These are phyloP conservation scores for Leersia perrieri DNA, from an alignment of 176 grass and related monocot genomes.

Conservation along the genomic window DNA sequence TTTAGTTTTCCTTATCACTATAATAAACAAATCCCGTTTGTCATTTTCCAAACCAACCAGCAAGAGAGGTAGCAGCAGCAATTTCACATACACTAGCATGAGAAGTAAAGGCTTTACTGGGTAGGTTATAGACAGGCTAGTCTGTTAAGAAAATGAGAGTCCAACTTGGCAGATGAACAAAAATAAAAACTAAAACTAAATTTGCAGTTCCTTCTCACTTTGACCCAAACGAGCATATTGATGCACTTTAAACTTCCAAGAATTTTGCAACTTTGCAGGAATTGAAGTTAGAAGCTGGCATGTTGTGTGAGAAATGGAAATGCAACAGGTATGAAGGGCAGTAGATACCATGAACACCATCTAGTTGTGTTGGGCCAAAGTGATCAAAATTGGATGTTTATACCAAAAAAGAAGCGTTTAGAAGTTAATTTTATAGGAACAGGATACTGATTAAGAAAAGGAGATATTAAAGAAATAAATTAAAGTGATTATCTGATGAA, in stretches of 20 bases:
- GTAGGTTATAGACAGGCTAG: constrained; percentile 29
- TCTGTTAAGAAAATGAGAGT: constrained; percentile 12
- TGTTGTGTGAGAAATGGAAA: not conserved
- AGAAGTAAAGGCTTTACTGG: not conserved
- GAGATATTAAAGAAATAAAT: not conserved
- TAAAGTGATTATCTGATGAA: not conserved
- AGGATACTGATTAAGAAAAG: not conserved
- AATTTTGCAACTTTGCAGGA: constrained; percentile 3
- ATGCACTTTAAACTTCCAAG: constrained; percentile 6
- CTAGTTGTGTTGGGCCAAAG: not conserved
- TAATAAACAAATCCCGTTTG: constrained; percentile 14
- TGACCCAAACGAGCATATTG: constrained; percentile 5
- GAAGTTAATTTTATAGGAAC: not conserved
- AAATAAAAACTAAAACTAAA: not conserved
- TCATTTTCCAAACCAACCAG: constrained; percentile 21
- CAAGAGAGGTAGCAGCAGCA: constrained; percentile 5
- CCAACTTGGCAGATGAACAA: constrained; percentile 22
- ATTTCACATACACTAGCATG: constrained; percentile 20
- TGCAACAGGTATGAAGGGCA: not conserved
- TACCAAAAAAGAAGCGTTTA: not conserved
- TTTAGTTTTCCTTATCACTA: constrained; percentile 35
- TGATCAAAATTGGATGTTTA: not conserved
- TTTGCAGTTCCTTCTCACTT: constrained; percentile 12
- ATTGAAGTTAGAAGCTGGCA: constrained; percentile 3
- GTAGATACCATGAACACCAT: constrained; percentile 20